These are phyloP conservation scores for Tetraselmis chui DNA, from an alignment of 139 green algal species.

Conservation along the genomic window DNA sequence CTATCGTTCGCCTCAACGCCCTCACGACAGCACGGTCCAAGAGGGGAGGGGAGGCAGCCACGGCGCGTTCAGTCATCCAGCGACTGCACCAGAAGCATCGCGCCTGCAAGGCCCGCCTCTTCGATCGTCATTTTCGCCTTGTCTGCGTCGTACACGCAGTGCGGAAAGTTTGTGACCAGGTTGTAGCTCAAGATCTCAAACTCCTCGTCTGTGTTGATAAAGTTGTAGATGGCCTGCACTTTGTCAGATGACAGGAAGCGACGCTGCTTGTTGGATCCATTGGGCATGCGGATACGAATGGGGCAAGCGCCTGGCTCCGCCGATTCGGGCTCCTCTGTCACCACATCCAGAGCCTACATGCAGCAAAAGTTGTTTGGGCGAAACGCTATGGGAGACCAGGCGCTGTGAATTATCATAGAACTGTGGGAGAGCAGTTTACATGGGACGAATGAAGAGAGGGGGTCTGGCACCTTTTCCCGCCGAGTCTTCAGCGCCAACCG, in stretches of 20 bases:
- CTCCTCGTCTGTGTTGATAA: conserved; percentile 57
- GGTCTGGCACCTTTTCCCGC: background rate
- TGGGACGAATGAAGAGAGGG: too few species aligned
- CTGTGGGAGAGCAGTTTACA: too few species aligned
- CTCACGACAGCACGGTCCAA: too few species aligned
- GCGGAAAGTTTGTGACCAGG: conserved; percentile 63
- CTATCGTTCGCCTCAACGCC: too few species aligned
- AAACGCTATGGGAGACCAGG: too few species aligned
- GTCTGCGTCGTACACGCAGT: conserved; percentile 29
- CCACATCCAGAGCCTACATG: background rate
- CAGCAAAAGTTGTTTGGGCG: too few species aligned
- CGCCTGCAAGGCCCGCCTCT: background rate
- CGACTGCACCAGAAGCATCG: background rate
- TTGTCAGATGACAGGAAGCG: conserved; percentile 37
- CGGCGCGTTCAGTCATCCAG: background rate
- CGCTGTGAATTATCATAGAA: too few species aligned
- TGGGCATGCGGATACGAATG: conserved; percentile 61
- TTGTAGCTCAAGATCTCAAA: conserved; percentile 40
- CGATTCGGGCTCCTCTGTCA: conserved; percentile 36
- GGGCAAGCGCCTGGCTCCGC: conserved; percentile 28
- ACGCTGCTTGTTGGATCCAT: conserved; percentile 55
- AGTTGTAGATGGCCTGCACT: conserved; percentile 54
- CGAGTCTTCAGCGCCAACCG: conserved; percentile 21
- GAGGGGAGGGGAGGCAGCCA: too few species aligned
- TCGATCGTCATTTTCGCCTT: conserved; percentile 3